Evolutionary conservation across 192 early-diverging fungal genomes (phyloP).

Genomic region (Backusella circina): DNA sequence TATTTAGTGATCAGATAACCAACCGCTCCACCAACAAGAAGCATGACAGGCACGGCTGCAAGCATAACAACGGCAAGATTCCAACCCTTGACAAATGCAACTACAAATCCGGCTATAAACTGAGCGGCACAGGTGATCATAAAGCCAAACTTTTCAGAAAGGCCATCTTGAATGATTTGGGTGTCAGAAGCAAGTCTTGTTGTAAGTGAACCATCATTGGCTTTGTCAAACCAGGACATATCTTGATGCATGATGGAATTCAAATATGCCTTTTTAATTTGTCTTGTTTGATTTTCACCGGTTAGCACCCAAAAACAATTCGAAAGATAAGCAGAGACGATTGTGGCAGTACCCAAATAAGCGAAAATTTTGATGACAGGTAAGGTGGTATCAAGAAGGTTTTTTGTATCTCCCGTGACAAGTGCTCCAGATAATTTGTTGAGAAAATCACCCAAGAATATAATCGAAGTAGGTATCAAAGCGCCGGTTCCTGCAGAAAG

Average conservation of each 20-base stretch:
- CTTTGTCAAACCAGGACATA: slow-evolving; percentile 78
- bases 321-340: slow-evolving; percentile 52
- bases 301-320: slow-evolving; percentile 54
- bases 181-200: slow-evolving; percentile 86
- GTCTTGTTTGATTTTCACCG: slow-evolving; percentile 47
- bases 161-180: slow-evolving; percentile 81
- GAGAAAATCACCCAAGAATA: slow-evolving; percentile 28
- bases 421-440: slow-evolving; percentile 8
- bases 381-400: slow-evolving; percentile 4
- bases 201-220: slow-evolving; percentile 73
- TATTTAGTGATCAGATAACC: slow-evolving; percentile 38
- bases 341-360: slow-evolving; percentile 52
- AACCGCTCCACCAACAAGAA: slow-evolving; percentile 18
- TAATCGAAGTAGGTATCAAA: slow-evolving; percentile 24
- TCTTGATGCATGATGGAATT: slow-evolving; percentile 78
- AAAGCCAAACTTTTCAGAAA: slow-evolving; percentile 77
- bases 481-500: slow-evolving; percentile 18
- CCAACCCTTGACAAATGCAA: slow-evolving; percentile 49
- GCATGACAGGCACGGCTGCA: slow-evolving; percentile 69
- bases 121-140: slow-evolving; percentile 56
- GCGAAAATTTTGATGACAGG: slow-evolving; percentile 42
- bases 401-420: background rate
- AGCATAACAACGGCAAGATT: slow-evolving; percentile 75
- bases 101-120: slow-evolving; percentile 68
- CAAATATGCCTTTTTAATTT: slow-evolving; percentile 76